Evolutionary conservation across 805 yeast genomes (phyloP), one percentile per base, ranked within the genome.

Genomic region (Metschnikowia sp.): DNA sequence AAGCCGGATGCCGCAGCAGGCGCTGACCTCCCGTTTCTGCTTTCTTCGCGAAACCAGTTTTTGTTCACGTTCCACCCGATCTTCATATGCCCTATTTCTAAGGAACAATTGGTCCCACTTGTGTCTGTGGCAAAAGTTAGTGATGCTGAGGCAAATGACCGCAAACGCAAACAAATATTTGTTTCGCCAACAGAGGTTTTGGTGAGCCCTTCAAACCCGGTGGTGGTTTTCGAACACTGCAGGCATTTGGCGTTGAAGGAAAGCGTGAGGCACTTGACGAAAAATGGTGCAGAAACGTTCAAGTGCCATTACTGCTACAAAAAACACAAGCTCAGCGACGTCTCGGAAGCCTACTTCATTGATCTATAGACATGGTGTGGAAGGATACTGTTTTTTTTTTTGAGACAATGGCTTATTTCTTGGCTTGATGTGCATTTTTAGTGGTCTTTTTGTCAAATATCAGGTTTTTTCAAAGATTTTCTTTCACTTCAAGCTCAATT

Each of bases 231-330:
- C 37, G 66, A 66, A 45, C 63, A 61, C 47, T 72, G 77, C 49
- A 68, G 69, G 31, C 77, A 72, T 56, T 60, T 72, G 42, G 75
- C 76, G 3, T 56, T 72, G 37, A 59, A 62, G 40, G 77, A 72
- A 46, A 72, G 77, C 56, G 62, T 72, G 7, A 66, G 72, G 63
- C 73, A 70, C 36, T 57, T 72, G 32, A 60, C 71, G 11, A 67
- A 68, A 45, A 61, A 64, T 42, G 75, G 75, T 0, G 56, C 66
- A 1, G 77, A 72, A 33, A 51, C 59, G 10, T 72, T 72, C 59
- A 70, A 71, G 52, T 72, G 77, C 49, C 77, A 72, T 53, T 72
- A 72, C 54, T 72, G 77, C 54, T 72, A 72, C 50, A 71, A 70
- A 62, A 69, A 69, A 49, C 76, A 72, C 55, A 65, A 64, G 49